phyloP scores from a whole-genome alignment of 495 filamentous ascomycete species.

The Terfezia boudieri region DNA sequence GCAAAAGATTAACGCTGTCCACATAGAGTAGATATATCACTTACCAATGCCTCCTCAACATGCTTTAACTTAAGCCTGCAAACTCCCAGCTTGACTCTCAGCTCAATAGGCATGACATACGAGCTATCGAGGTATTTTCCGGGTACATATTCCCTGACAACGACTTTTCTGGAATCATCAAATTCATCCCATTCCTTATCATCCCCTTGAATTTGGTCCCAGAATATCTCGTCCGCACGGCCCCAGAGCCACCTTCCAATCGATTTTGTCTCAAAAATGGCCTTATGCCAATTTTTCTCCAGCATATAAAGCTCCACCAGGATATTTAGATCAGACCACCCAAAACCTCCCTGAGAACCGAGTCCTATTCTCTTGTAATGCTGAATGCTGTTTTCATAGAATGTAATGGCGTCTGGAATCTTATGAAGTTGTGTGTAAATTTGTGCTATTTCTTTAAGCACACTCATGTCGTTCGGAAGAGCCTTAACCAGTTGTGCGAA shows the following conservation, averaged over 20 bases:
- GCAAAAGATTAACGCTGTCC: not conserved
- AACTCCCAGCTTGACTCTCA: slow-evolving; percentile 68
- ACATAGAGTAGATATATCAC: slow-evolving; percentile 10
- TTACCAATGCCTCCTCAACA: slow-evolving; percentile 55
- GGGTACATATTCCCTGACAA: slow-evolving; percentile 29
- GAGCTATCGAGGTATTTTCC: slow-evolving; percentile 30
- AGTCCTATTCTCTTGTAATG: slow-evolving; percentile 16
- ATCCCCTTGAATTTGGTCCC: slow-evolving; percentile 54
- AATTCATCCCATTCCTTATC: slow-evolving; percentile 81
- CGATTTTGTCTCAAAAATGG: slow-evolving; percentile 41
- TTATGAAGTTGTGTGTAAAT: slow-evolving; percentile 14
- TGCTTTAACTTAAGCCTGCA: slow-evolving; percentile 51
- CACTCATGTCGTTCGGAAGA: slow-evolving; percentile 17
- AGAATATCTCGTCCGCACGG: slow-evolving; percentile 47
- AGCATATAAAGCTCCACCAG: slow-evolving; percentile 59
- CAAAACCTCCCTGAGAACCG: slow-evolving; percentile 24
- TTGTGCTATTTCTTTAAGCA: slow-evolving; percentile 15
- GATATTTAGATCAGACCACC: slow-evolving; percentile 67
- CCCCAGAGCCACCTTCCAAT: slow-evolving; percentile 65
- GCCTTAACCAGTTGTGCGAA: slow-evolving; percentile 13
- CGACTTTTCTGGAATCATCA: slow-evolving; percentile 40
- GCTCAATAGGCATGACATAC: slow-evolving; percentile 66
- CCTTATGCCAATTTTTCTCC: slow-evolving; percentile 35
- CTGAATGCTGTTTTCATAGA: slow-evolving; percentile 16
- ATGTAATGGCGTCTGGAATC: slow-evolving; percentile 15